These are phyloP conservation scores for Neurospora sp. DNA, from an alignment of 495 filamentous ascomycete genomes.

Conservation along the genomic window DNA sequence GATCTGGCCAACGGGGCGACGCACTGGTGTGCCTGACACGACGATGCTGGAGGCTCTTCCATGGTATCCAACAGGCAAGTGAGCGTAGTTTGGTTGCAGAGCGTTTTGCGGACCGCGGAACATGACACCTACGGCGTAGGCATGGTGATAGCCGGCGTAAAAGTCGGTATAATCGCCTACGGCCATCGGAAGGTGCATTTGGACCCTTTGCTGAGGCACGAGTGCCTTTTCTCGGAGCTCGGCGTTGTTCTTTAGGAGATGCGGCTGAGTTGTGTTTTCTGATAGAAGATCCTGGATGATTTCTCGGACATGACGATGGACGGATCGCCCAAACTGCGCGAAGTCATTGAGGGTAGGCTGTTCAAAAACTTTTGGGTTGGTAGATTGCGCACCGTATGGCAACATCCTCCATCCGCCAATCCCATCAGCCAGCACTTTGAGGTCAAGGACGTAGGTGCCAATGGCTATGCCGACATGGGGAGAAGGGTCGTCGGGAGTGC, in stretches of 20 bases:
- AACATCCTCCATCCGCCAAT: constrained; percentile 51
- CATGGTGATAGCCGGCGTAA: constrained; percentile 87
- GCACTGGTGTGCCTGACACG: constrained; percentile 63
- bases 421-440: constrained; percentile 49
- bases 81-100: constrained; percentile 81
- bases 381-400: constrained; percentile 38
- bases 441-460: constrained; percentile 66
- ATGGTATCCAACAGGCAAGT: constrained; percentile 85
- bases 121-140: constrained; percentile 66
- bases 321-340: constrained; percentile 60
- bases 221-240: constrained; percentile 20
- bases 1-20: constrained; percentile 76
- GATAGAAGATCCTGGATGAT: constrained; percentile 65
- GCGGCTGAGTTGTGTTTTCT: constrained; percentile 30
- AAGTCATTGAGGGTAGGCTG: constrained; percentile 73
- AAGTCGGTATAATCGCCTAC: constrained; percentile 98
- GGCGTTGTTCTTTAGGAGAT: constrained; percentile 27
- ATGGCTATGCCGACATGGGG: constrained; percentile 69
- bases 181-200: constrained; percentile 70
- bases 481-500: constrained; percentile 38
- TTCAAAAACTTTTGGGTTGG: constrained; percentile 50
- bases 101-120: constrained; percentile 77
- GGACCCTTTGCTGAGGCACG: constrained; percentile 48
- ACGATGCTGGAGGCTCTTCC: constrained; percentile 72
- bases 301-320: constrained; percentile 62